phyloP scores from a whole-genome alignment of 192 early-diverging fungal genomes.

The Coemansia sp. region DNA sequence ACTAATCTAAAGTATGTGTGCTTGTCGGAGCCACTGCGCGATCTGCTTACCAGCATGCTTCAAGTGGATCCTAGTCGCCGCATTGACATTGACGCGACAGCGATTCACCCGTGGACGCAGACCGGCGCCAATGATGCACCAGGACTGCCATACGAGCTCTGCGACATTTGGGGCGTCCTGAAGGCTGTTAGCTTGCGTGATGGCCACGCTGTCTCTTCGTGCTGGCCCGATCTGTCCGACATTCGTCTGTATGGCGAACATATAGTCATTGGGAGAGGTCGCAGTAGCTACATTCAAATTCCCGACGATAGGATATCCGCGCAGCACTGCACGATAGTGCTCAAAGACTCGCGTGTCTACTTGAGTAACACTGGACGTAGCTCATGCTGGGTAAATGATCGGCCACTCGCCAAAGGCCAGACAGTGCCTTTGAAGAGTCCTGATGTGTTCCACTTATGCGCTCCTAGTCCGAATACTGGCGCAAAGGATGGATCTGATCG shows the following conservation, averaged over 20 bases:
- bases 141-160: slow-evolving; percentile 22
- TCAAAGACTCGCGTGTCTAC: slow-evolving; percentile 14
- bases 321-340: slow-evolving; percentile 36
- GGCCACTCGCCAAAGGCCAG: slow-evolving; percentile 9
- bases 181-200: not conserved
- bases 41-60: slow-evolving; percentile 38
- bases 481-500: not conserved
- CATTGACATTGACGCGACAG: slow-evolving; percentile 31
- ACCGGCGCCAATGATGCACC: slow-evolving; percentile 30
- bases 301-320: slow-evolving; percentile 37
- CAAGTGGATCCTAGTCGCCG: slow-evolving; percentile 27
- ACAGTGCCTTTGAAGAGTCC: slow-evolving; percentile 19
- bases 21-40: slow-evolving; percentile 27
- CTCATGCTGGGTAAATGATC: slow-evolving; percentile 25
- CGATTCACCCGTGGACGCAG: slow-evolving; percentile 51
- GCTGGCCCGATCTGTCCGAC: not conserved
- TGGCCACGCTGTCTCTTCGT: not conserved
- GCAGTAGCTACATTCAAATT: slow-evolving; percentile 44
- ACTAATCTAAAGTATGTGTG: slow-evolving; percentile 21
- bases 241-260: slow-evolving; percentile 34
- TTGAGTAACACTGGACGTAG: slow-evolving; percentile 37
- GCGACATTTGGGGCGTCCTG: slow-evolving; percentile 41
- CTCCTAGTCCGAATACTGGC: not conserved
- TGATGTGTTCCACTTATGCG: slow-evolving; percentile 24
- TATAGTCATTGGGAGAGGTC: slow-evolving; percentile 38